phyloP scores from a whole-genome alignment of 306 rosid species.

The Pterocarpus santalinus region DNA sequence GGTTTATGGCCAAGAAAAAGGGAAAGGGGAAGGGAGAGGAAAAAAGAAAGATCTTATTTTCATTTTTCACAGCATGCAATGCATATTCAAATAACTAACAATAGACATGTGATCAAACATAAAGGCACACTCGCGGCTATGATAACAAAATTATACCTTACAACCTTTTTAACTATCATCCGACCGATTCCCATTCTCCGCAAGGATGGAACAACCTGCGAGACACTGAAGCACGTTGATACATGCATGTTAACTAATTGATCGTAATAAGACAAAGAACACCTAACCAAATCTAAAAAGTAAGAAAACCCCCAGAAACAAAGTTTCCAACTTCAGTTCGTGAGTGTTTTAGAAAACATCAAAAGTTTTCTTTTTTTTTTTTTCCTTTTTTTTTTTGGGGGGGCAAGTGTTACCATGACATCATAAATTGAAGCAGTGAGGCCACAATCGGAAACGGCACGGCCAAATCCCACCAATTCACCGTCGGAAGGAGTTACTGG shows the following conservation, averaged over 20 bases:
- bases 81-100: slow-evolving; percentile 31
- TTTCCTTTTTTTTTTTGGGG: no score
- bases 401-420: slow-evolving; percentile 66
- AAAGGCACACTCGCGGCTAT: neutral
- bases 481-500: slow-evolving; percentile 67
- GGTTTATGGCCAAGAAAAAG: slow-evolving; percentile 12
- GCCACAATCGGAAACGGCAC: slow-evolving; percentile 83
- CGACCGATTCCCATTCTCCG: slow-evolving; percentile 83
- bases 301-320: no score
- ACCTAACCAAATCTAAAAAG: no score
- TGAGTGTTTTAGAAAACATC: no score
- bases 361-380: no score
- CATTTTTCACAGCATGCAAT: slow-evolving; percentile 9
- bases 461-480: slow-evolving; percentile 83
- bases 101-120: slow-evolving; percentile 15
- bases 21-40: neutral
- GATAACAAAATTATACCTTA: slow-evolving; percentile 55
- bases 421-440: slow-evolving; percentile 86
- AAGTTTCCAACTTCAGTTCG: no score
- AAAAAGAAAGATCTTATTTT: neutral
- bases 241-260: slow-evolving; percentile 38
- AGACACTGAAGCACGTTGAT: slow-evolving; percentile 54
- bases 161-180: slow-evolving; percentile 70
- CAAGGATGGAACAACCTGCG: slow-evolving; percentile 80
- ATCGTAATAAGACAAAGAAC: neutral